phyloP scores from a whole-genome alignment of 176 grass and related monocot species.

The Dactylis glomerata region DNA sequence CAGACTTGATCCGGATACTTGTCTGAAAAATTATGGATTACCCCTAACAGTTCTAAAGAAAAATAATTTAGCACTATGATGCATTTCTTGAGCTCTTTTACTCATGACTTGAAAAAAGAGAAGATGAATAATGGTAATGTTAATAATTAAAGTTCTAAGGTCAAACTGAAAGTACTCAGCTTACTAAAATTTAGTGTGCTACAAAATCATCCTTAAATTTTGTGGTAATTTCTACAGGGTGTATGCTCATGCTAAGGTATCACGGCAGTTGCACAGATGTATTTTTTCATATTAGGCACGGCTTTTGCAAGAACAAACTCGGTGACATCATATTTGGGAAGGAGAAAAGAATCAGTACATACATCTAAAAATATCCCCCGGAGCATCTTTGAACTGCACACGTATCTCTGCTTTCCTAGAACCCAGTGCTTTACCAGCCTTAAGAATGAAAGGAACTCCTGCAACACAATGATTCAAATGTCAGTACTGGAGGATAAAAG shows the following conservation, averaged over 20 bases:
- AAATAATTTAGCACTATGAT: not conserved
- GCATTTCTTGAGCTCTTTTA: conserved; percentile 4
- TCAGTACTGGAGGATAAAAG: conserved; percentile 17
- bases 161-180: conserved; percentile 1
- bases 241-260: not conserved
- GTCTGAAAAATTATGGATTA: not conserved
- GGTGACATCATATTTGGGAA: not conserved
- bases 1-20: conserved; percentile 1
- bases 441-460: conserved; percentile 98
- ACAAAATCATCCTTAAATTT: not conserved
- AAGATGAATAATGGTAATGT: not conserved
- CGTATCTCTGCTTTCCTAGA: conserved; percentile 96
- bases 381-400: conserved; percentile 96
- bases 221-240: not conserved
- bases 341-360: conserved; percentile 12
- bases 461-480: conserved; percentile 16
- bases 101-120: not conserved
- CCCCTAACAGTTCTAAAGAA: not conserved
- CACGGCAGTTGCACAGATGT: not conserved
- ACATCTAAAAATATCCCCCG: conserved; percentile 98
- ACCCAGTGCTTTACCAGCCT: conserved; percentile 92
- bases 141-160: not conserved
- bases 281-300: not conserved
- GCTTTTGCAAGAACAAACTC: not conserved
- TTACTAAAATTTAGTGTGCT: not conserved